These are phyloP conservation scores for Geosiphon pyriformis DNA, from an alignment of 192 early-diverging fungal species.

Conservation along the genomic window DNA sequence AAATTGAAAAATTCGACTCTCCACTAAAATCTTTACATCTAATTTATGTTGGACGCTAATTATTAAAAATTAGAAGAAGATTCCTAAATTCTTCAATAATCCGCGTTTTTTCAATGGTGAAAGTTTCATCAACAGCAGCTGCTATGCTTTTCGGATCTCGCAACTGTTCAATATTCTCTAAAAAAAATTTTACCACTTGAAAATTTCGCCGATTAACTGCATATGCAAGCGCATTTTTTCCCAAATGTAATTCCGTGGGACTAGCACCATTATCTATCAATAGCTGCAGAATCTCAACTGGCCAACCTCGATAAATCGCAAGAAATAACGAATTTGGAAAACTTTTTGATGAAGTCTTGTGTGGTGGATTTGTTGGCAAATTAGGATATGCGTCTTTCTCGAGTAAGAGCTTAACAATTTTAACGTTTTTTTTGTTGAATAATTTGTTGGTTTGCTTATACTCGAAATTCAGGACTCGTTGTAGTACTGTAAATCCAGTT, in stretches of 20 bases:
- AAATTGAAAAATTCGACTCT: no score
- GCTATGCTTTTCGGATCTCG: no score
- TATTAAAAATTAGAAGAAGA: no score
- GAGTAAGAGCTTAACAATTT: background rate
- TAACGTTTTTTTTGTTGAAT: background rate
- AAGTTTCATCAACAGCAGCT: no score
- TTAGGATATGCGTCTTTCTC: background rate
- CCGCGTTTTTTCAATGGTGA: no score
- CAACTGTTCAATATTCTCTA: background rate
- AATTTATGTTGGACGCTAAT: no score
- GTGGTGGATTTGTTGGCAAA: background rate
- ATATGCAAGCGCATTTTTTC: background rate
- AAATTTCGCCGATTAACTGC: background rate
- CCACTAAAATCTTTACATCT: no score
- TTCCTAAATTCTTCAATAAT: no score
- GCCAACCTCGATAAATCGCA: background rate
- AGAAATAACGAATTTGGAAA: slow-evolving; percentile 4
- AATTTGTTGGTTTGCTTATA: background rate
- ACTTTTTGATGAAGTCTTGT: background rate
- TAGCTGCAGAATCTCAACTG: background rate
- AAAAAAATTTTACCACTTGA: background rate
- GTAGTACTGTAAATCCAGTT: background rate
- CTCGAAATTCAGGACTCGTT: background rate
- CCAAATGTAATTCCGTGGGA: background rate
- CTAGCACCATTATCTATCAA: background rate